Percentiles rank a stretch among this genome's conserved stretches.
Evolutionary conservation across 2,329 filamentous ascomycete species (phyloP).

Genomic region (Nemania sp.): DNA sequence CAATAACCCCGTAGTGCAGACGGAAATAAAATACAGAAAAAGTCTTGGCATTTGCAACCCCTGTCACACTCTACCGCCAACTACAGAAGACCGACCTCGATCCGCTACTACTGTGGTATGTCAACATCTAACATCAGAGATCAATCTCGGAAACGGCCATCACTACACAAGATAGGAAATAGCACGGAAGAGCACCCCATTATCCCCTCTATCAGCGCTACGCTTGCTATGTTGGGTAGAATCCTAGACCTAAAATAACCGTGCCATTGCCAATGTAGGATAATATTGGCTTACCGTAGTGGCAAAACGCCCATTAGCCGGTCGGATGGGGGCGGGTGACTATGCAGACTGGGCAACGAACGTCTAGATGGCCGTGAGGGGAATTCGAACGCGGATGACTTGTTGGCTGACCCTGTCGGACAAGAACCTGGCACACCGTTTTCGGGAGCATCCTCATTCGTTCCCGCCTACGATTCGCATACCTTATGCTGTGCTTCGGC

Average conservation of each 20-base stretch:
- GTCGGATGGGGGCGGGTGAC: slow-evolving; percentile 17
- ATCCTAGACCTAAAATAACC: slow-evolving; percentile 18
- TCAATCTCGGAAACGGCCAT: slow-evolving; percentile 10
- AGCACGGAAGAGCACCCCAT: not conserved
- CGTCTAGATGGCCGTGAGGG: slow-evolving; percentile 19
- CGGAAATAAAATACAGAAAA: not conserved
- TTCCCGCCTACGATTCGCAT: slow-evolving; percentile 12
- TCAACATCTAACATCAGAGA: not conserved
- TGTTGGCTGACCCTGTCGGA: slow-evolving; percentile 6
- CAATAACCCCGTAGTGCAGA: too few relatives aligned
- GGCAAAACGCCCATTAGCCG: slow-evolving; percentile 30
- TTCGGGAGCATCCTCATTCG: slow-evolving; percentile 25
- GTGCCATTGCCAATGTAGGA: slow-evolving; percentile 14
- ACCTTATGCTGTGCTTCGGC: slow-evolving; percentile 21
- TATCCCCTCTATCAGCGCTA: not conserved
- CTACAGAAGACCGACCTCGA: not conserved
- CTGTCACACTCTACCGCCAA: not conserved
- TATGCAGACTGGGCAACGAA: slow-evolving; percentile 1
- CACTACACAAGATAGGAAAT: slow-evolving; percentile 27
- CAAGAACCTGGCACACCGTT: slow-evolving; percentile 12
- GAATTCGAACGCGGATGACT: slow-evolving; percentile 5
- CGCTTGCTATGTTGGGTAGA: slow-evolving; percentile 11
- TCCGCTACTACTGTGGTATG: not conserved
- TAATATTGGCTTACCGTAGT: slow-evolving; percentile 16
- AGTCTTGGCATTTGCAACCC: not conserved